A percentile compares a stretch with the other conserved stretches of the same genome.
phyloP scores from a whole-genome alignment of 2,329 filamentous ascomycete species.

The Penicillium thymicola region DNA sequence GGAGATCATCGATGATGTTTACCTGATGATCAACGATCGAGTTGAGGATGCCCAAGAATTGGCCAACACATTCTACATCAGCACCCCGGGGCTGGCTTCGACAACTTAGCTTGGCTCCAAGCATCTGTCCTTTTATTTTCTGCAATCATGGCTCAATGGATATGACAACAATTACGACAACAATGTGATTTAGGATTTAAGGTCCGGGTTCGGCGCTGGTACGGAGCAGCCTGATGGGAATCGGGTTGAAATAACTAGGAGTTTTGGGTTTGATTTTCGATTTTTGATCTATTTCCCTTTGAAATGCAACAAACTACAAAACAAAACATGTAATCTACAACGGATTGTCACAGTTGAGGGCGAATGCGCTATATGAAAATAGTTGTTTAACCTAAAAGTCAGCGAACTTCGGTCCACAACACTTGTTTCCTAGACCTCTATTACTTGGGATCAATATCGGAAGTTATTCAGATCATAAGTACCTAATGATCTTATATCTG shows the following conservation, averaged over 20 bases:
- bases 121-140: neutral
- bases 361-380: neutral
- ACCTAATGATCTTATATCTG: neutral
- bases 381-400: neutral
- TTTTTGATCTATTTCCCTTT: neutral
- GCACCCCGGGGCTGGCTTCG: neutral
- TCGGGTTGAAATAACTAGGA: neutral
- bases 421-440: neutral
- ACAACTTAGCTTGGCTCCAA: neutral
- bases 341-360: neutral
- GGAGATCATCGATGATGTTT: conserved; percentile 25
- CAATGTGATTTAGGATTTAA: neutral
- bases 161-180: neutral
- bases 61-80: conserved; percentile 5
- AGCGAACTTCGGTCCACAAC: neutral
- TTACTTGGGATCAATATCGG: neutral
- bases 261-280: neutral
- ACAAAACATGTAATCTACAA: neutral
- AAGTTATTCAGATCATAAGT: neutral
- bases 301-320: neutral
- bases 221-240: neutral
- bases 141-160: neutral
- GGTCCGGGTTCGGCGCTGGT: neutral
- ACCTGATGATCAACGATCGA: conserved; percentile 21
- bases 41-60: conserved; percentile 26